A percentile compares a stretch with the other conserved stretches of the same genome.
Evolutionary conservation across 805 yeast species (phyloP).

Genomic region (Blastobotrys robertii): DNA sequence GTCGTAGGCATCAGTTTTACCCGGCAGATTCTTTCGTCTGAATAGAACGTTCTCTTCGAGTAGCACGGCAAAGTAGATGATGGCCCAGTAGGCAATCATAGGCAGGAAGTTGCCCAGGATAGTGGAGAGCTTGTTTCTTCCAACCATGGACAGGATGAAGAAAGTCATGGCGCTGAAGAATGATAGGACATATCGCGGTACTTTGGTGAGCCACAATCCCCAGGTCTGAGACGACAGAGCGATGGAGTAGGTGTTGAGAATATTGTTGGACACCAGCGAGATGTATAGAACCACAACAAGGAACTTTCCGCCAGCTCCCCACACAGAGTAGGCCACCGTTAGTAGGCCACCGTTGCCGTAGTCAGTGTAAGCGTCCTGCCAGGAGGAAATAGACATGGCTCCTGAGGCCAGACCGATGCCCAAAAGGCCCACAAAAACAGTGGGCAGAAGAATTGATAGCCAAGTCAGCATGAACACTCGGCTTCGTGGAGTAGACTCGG

Average conservation of each 20-base stretch:
- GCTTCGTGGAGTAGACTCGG: slow-evolving; percentile 52
- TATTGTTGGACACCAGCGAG: slow-evolving; percentile 73
- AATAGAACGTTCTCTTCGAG: slow-evolving; percentile 66
- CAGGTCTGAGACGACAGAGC: slow-evolving; percentile 66
- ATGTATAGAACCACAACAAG: slow-evolving; percentile 58
- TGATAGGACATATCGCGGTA: slow-evolving; percentile 76
- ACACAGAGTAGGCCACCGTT: slow-evolving; percentile 51
- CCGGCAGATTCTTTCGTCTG: slow-evolving; percentile 40
- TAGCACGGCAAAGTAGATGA: slow-evolving; percentile 64
- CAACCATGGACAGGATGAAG: slow-evolving; percentile 64
- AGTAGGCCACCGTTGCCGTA: slow-evolving; percentile 73
- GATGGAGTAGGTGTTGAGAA: slow-evolving; percentile 70
- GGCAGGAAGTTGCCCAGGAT: slow-evolving; percentile 77
- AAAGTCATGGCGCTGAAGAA: slow-evolving; percentile 52
- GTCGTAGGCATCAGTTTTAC: slow-evolving; percentile 44
- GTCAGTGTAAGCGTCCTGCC: slow-evolving; percentile 45
- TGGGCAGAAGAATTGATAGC: slow-evolving; percentile 58
- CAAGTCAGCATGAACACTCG: slow-evolving; percentile 54
- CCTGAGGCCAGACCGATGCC: slow-evolving; percentile 63
- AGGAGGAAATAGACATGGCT: slow-evolving; percentile 46
- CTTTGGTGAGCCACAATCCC: slow-evolving; percentile 37
- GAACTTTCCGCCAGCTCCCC: slow-evolving; percentile 75
- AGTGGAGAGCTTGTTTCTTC: slow-evolving; percentile 59
- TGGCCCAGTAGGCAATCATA: slow-evolving; percentile 87
- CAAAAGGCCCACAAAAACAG: slow-evolving; percentile 64